Base-by-base conservation (phyloP, 2,329 filamentous ascomycete species). In the Pyricularia sp. region DNA sequence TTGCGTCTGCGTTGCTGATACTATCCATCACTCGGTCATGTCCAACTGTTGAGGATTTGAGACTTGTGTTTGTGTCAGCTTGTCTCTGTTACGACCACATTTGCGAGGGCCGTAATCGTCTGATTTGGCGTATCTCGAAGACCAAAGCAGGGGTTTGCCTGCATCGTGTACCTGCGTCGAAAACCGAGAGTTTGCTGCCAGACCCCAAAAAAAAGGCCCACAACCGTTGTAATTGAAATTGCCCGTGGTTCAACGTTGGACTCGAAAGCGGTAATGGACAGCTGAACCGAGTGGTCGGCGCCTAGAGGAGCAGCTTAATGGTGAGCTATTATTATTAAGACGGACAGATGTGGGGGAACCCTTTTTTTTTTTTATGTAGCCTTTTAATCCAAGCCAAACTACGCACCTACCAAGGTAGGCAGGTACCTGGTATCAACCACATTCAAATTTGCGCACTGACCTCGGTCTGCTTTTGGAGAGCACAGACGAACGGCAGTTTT, bases 81-180 rank as follows among this genome's bases (percentile, higher is more conserved):
- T 61, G 58, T 61, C 58, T 61, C 58, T 61, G 58, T 61, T 61
- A 61, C 55, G 55, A 42, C 42, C 42, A 50, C n/a, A 61, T 61
- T 61, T 12, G n/a, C n/a, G 58, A 36, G 58, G 25, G n/a, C 23
- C 10, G 58, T 26, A 61, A n/a, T 61, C 58, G 23, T 26, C n/a
- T 26, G n/a, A 61, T 61, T 61, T 61, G 58, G 58, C 58, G 23
- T 12, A 26, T 61, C 58, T 23, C n/a, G 11, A 58, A n/a, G 23
- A 58, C n/a, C n/a, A 12, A 26, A 61, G 58, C 58, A 61, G 23
- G 58, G 58, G 23, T 61, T 61, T 26, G 58, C 58, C 25, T 61
- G n/a, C 58, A 26, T 17, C 25, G 25, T 26, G 23, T 61, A 61
- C 58, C 58, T 61, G 58, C 58, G 58, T 61, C 58, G n/a, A 61